phyloP scores from a whole-genome alignment of 1,284 basidiomycete genomes.

The Malassezia japonica region DNA sequence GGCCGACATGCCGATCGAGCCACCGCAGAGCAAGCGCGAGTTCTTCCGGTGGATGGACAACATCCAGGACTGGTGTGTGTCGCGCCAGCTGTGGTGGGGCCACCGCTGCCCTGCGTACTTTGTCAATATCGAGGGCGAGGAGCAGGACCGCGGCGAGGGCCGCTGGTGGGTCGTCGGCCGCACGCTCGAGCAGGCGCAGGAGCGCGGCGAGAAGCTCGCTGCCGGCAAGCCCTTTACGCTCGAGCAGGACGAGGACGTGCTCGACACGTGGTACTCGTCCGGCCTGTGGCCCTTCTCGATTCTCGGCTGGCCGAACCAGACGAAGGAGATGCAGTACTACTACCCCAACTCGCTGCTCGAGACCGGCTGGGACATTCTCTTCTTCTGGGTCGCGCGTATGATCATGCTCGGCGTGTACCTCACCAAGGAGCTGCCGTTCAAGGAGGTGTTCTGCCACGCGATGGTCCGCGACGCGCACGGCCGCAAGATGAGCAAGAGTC shows the following conservation, averaged over 20 bases:
- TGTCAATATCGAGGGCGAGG: conserved; percentile 70
- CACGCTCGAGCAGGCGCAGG: conserved; percentile 66
- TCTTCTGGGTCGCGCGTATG: conserved; percentile 99
- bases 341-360: conserved; percentile 85
- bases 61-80: conserved; percentile 99
- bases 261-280: conserved; percentile 99
- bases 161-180: conserved; percentile 73
- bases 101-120: conserved; percentile 94
- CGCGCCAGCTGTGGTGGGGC: conserved; percentile 98
- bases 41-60: conserved; percentile 95
- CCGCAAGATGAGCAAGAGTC: conserved; percentile 96
- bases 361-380: conserved; percentile 97
- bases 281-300: conserved; percentile 97
- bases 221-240: conserved; percentile 62
- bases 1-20: conserved; percentile 56
- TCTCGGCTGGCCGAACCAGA: conserved; percentile 80
- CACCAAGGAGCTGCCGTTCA: conserved; percentile 85
- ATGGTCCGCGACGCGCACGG: conserved; percentile 99
- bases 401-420: conserved; percentile 83
- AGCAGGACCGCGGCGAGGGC: conserved; percentile 55
- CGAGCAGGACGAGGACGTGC: conserved; percentile 90
- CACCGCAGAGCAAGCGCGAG: conserved; percentile 77
- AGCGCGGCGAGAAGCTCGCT: conserved; percentile 66
- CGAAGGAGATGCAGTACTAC: conserved; percentile 53
- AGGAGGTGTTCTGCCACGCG: conserved; percentile 95